Percentiles rank a stretch among this genome's conserved stretches.
Evolutionary conservation across 805 yeast genomes (phyloP).

Genomic region (Maudiozyma bulderi): DNA sequence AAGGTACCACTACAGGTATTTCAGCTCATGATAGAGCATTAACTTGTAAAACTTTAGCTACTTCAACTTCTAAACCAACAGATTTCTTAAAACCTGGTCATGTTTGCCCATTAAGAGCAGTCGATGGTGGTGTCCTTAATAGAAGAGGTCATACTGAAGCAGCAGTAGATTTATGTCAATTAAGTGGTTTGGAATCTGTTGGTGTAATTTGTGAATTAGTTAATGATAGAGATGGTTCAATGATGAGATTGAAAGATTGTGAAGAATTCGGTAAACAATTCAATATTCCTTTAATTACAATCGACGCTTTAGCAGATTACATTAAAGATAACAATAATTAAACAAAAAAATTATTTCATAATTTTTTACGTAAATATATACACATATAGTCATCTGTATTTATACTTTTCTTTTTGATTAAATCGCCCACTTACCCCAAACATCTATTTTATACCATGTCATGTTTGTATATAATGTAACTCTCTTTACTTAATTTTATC

Average conservation of each 20-base stretch:
- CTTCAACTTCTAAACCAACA: conserved; percentile 36
- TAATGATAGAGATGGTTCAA: conserved; percentile 82
- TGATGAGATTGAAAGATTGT: conserved; percentile 92
- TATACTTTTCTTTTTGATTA: too few species aligned
- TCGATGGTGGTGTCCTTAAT: conserved; percentile 65
- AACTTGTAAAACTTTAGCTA: conserved; percentile 67
- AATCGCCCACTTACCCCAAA: too few species aligned
- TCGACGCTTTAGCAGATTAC: conserved; percentile 59
- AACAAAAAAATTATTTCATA: not conserved
- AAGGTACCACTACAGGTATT: conserved; percentile 94
- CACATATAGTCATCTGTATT: too few species aligned
- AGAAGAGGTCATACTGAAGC: conserved; percentile 98
- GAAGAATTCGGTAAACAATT: conserved; percentile 52
- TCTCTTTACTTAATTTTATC: too few species aligned
- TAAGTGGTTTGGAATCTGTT: conserved; percentile 75
- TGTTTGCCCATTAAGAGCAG: conserved; percentile 84
- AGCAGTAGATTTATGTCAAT: conserved; percentile 73
- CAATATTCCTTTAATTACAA: conserved; percentile 63
- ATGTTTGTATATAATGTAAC: too few species aligned
- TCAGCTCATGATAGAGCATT: conserved; percentile 88
- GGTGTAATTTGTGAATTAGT: conserved; percentile 93
- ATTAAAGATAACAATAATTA: not conserved
- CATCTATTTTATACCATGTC: too few species aligned
- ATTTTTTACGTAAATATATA: not conserved
- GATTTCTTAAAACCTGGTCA: conserved; percentile 92